Evolutionary conservation across 2,329 filamentous ascomycete genomes (phyloP), one percentile per base, ranked within the genome.

Genomic region (Fonsecaea erecta): DNA sequence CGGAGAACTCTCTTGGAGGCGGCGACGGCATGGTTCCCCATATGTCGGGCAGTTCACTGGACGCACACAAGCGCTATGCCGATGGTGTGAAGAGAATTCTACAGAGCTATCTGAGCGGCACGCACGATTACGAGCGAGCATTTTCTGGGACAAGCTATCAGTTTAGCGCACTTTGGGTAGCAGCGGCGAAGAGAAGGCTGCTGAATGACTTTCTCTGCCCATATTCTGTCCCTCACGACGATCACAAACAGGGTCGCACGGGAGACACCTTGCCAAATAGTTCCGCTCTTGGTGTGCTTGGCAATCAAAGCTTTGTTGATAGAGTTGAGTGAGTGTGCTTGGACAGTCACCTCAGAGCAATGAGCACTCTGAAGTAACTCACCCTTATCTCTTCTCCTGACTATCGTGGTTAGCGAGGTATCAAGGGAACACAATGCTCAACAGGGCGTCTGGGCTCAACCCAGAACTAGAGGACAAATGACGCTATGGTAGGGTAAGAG

Each of bases 91-190:
- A 48, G 43, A 48, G 9, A 18, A 48, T 48, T 12, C 43, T 48
- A 2, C 43, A 48, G 43, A 48, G 43, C 43, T 48, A 48, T 9
- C 43, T 48, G 43, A 48, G 43, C 12, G 43, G 43, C 1, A 48
- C 18, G 18, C 18, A 48, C 12, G 43, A 48, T 24, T 48, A 48
- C 18, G 43, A 48, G 12, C 43, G 34, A 58, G 57, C 61, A 53
- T 55, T 55, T 54, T 55, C 52, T 54, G 59, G 35, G 48, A 62
- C 34, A 32, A 30, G 26, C 28, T 57, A 40, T 56, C 21, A 56
- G 28, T 59, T 60, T 52, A 54, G 62, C 54, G 55, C 40, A 35
- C 28, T 57, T 67, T 62, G 65, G 65, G 40, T 67, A 67, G 21
- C 58, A 26, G 32, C 21, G 52, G 53, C 16, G 46, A 40, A 16